Evolutionary conservation across 306 rosid species (phyloP).

Genomic region (Begonia peltatifolia): DNA sequence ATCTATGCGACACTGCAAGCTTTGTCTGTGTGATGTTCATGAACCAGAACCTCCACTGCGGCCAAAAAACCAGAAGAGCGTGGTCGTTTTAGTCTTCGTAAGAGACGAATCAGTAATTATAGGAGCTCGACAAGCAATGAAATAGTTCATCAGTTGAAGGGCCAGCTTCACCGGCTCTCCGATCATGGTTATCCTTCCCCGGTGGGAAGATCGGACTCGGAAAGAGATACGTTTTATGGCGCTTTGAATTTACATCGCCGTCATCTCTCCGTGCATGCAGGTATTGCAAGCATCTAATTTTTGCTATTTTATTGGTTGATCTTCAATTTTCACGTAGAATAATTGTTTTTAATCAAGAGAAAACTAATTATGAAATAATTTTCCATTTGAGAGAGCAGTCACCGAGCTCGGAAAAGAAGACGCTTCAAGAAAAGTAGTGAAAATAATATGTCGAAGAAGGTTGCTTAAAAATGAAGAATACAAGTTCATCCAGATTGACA

Average conservation of each 20-base stretch:
- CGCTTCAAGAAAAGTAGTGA: constrained; percentile 32
- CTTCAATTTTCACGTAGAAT: neutral
- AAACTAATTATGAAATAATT: no score
- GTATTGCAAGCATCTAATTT: constrained; percentile 11
- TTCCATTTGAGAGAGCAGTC: constrained; percentile 16
- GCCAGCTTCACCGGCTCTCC: no score
- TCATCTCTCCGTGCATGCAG: constrained; percentile 26
- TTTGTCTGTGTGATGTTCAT: constrained; percentile 26
- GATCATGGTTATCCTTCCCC: no score
- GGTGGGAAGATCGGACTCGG: no score
- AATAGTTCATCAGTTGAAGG: no score
- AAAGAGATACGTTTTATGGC: no score
- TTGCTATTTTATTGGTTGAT: neutral
- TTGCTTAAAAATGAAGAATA: neutral
- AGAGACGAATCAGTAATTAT: no score
- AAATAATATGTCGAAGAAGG: constrained; percentile 34
- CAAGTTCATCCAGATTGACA: constrained; percentile 19
- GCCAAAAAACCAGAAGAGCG: constrained; percentile 7
- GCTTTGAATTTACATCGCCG: no score
- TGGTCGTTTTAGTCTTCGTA: neutral
- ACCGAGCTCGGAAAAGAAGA: constrained; percentile 26
- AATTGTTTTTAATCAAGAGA: no score
- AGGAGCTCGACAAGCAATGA: no score
- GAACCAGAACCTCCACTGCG: constrained; percentile 19
- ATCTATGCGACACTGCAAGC: constrained; percentile 26